These are phyloP conservation scores for Lentinula raphanica DNA, from an alignment of 768 basidiomycete species.

Conservation along the genomic window DNA sequence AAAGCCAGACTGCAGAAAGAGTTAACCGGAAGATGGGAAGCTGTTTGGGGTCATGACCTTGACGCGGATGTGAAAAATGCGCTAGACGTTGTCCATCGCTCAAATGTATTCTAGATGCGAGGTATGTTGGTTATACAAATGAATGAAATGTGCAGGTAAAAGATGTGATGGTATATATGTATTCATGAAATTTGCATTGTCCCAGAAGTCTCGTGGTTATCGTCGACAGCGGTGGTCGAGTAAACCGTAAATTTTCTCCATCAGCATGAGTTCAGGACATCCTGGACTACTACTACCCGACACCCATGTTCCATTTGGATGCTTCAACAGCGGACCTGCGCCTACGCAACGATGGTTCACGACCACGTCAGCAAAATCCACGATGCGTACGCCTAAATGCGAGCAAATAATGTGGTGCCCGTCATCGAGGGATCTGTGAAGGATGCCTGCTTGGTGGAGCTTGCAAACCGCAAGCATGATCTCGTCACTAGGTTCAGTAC, in stretches of 20 bases:
- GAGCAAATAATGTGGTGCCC: constrained; percentile 27
- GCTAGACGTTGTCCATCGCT: constrained; percentile 7
- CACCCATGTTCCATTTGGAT: background rate
- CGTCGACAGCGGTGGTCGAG: background rate
- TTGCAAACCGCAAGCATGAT: constrained; percentile 27
- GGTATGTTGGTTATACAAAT: background rate
- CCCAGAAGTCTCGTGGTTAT: background rate
- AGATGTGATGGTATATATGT: background rate
- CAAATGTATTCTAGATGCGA: background rate
- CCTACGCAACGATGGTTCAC: constrained; percentile 24
- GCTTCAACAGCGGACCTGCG: constrained; percentile 12
- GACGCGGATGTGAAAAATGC: constrained; percentile 32
- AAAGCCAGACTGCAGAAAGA: constrained; percentile 22
- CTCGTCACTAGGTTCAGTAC: constrained; percentile 22
- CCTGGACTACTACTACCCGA: constrained; percentile 1
- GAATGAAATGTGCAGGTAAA: background rate
- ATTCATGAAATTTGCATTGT: background rate
- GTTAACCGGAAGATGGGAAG: constrained; percentile 36
- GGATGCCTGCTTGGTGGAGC: constrained; percentile 31
- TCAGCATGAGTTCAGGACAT: constrained; percentile 19
- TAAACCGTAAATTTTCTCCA: constrained; percentile 8
- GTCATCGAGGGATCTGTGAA: constrained; percentile 28
- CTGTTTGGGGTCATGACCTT: constrained; percentile 47
- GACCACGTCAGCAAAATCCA: constrained; percentile 30
- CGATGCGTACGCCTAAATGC: constrained; percentile 25